These are phyloP conservation scores for Tarenaya hassleriana DNA, from an alignment of 345 rosid genomes.

Conservation along the genomic window DNA sequence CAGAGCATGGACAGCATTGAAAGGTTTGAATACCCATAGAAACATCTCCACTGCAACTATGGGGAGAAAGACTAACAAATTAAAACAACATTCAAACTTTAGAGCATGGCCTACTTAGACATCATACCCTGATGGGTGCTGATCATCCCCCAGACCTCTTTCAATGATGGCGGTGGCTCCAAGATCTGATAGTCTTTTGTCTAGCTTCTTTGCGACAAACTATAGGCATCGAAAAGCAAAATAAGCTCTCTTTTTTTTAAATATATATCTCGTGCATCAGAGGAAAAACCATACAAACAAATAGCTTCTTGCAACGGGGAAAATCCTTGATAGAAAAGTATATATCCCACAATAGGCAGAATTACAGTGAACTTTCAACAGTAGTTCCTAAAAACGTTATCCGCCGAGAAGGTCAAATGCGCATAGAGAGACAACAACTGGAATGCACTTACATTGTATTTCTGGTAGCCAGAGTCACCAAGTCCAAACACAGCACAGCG, in stretches of 20 bases:
- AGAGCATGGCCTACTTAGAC: not conserved
- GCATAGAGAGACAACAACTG: not conserved
- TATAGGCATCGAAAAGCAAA: constrained; percentile 34
- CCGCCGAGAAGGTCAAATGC: not conserved
- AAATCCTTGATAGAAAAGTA: not conserved
- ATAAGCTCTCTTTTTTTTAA: constrained; percentile 10
- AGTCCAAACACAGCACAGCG: constrained; percentile 80
- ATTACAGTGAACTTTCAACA: not conserved
- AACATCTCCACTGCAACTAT: not conserved
- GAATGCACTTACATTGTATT: constrained; percentile 53
- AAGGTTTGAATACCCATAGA: constrained; percentile 1
- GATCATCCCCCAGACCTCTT: constrained; percentile 92
- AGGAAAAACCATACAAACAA: constrained; percentile 3
- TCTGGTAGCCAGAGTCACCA: constrained; percentile 91
- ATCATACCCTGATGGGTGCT: constrained; percentile 94
- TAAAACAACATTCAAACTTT: not conserved
- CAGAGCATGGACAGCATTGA: constrained; percentile 12
- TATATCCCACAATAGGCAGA: not conserved
- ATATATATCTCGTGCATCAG: constrained; percentile 2
- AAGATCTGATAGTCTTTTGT: constrained; percentile 78
- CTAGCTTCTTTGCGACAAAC: constrained; percentile 97
- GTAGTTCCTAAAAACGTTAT: not conserved
- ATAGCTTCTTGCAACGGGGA: not conserved
- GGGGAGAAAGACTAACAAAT: no score
- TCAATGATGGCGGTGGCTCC: constrained; percentile 66